Evolutionary conservation across 2,329 filamentous ascomycete genomes (phyloP), one percentile per base, ranked within the genome.

Genomic region (Diaporthe capsici): DNA sequence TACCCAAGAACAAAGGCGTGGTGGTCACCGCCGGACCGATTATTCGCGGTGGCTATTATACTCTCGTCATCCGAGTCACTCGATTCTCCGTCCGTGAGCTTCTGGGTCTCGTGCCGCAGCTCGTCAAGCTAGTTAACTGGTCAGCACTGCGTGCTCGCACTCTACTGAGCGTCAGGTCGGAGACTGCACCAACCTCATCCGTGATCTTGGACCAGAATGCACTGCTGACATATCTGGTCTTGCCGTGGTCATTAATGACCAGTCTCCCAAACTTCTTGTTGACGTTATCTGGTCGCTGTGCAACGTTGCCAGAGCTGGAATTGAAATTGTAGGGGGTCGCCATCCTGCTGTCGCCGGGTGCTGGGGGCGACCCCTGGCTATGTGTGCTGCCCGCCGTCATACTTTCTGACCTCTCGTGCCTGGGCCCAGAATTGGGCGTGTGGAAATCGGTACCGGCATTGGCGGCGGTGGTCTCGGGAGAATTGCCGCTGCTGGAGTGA

Each of bases 151-250:
- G 28, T 68, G 13, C 25, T 13, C 53, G 39, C 25, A 25, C n/a
- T 57, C 76, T 63, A 49, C 63, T 39, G 25, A 31, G 51, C 53
- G 9, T 39, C 7, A 25, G 8, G 42, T 9, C 47, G 55, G 17
- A 13, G n/a, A 25, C 17, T 34, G 39, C 47, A 67, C 65, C 79
- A 83, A 93, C 92, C 87, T 95, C 93, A 72, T 95, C 94, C 76
- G 92, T 94, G 71, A 96, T 87, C 77, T 90, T 94, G 28, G 93
- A 91, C 93, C 93, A 95, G 80, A 95, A 94, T 9, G 90, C 92
- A 82, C 91, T 94, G 84, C 93, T 94, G 78, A 96, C 91, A 81
- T 95, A 96, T 81, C 93, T 87, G 73, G 91, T 92, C 76, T 90
- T 91, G 53, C 92, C 92, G 73, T 88, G 88, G 75, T 95, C 92